These are phyloP conservation scores for Fusarium sarcochroum DNA, from an alignment of 2,329 filamentous ascomycete genomes.

Conservation along the genomic window DNA sequence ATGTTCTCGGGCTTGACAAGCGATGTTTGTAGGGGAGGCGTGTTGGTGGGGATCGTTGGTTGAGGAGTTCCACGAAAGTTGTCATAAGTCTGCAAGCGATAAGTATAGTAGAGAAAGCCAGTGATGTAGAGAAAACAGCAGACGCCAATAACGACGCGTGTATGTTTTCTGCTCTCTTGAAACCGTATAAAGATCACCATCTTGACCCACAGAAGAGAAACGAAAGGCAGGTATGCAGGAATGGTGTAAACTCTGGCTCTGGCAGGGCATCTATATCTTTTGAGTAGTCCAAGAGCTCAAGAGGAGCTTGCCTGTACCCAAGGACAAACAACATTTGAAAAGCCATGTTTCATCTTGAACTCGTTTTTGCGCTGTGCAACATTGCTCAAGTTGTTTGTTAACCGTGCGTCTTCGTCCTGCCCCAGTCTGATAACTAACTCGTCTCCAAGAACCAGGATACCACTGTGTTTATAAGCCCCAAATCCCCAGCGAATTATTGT, in stretches of 20 bases:
- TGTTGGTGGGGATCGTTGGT: neutral
- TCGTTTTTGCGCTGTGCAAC: neutral
- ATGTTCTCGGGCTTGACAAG: constrained; percentile 28
- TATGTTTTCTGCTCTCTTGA: constrained; percentile 11
- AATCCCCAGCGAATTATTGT: no score
- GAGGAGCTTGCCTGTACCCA: no score
- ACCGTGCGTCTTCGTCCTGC: neutral
- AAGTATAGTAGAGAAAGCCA: neutral
- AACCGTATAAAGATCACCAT: constrained; percentile 10
- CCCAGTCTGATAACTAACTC: neutral
- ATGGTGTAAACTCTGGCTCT: neutral
- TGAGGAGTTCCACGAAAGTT: neutral
- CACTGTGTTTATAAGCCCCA: neutral
- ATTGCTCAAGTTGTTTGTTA: neutral
- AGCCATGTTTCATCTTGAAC: neutral
- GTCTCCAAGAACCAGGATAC: neutral
- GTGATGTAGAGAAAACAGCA: constrained; percentile 10
- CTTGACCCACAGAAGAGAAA: neutral
- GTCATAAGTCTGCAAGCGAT: neutral
- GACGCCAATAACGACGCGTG: neutral
- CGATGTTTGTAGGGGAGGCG: neutral
- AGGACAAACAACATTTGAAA: neutral
- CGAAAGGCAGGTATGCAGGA: neutral
- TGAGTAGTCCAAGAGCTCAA: neutral
- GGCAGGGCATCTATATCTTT: neutral